Percentiles rank a stretch among this genome's conserved stretches.
Conservation (phyloP, 169 alveolate species). For the Babesia gibsoni region DNA sequence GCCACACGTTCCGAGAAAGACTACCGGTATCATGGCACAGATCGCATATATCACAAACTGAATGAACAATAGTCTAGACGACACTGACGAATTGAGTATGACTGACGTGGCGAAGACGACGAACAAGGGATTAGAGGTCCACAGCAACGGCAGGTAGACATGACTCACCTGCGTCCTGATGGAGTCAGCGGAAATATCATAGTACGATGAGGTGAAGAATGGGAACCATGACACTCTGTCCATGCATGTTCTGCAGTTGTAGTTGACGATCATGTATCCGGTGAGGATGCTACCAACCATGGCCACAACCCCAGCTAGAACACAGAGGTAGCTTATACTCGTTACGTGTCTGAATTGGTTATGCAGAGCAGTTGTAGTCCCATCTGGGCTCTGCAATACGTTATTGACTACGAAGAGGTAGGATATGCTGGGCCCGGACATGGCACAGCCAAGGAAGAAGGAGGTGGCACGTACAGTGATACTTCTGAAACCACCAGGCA, state of each 20-base stretch:
- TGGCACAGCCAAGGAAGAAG: slow-evolving; percentile 15
- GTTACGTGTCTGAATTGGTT: too few relatives aligned
- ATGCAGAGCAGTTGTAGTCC: background rate
- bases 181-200: background rate
- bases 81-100: background rate
- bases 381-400: too few relatives aligned
- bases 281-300: slow-evolving; percentile 2
- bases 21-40: background rate
- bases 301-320: slow-evolving; percentile 1
- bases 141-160: slow-evolving; percentile 22
- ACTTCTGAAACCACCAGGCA: slow-evolving; percentile 5
- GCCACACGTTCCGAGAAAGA: too few relatives aligned
- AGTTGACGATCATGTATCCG: background rate
- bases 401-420: slow-evolving; percentile 1
- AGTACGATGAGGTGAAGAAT: background rate
- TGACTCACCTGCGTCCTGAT: background rate
- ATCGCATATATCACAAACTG: background rate
- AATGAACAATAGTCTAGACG: background rate
- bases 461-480: background rate
- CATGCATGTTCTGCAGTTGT: background rate
- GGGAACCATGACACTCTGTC: slow-evolving; percentile 24
- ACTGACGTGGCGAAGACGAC: slow-evolving; percentile 8
- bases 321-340: background rate
- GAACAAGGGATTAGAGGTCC: slow-evolving; percentile 31
- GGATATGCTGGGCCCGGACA: slow-evolving; percentile 4